Conservation (phyloP, 306 rosid species). For the Rosa lucieae region DNA sequence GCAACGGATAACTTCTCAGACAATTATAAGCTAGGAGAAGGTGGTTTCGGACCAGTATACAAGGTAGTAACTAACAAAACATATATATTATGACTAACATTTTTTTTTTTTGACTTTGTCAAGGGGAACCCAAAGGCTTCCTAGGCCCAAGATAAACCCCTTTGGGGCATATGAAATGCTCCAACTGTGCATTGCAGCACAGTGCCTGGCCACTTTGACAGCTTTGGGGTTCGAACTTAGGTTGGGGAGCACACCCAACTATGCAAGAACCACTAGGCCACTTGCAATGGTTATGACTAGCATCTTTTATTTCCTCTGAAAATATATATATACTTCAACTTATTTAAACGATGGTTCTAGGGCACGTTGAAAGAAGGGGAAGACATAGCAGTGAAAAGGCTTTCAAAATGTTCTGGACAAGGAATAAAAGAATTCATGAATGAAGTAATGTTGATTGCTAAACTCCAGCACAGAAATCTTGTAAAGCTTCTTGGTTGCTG, state of each 20-base stretch:
- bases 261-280: no score
- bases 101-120: no score
- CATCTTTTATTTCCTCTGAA: neutral
- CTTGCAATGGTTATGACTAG: neutral
- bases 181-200: no score
- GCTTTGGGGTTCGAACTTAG: no score
- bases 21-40: slow-evolving; percentile 39
- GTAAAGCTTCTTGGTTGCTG: slow-evolving; percentile 59
- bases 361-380: slow-evolving; percentile 44
- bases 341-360: slow-evolving; percentile 14
- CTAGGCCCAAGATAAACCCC: no score
- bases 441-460: slow-evolving; percentile 50
- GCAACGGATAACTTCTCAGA: slow-evolving; percentile 42
- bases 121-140: no score
- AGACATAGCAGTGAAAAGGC: slow-evolving; percentile 60
- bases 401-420: slow-evolving; percentile 48
- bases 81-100: neutral
- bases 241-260: no score
- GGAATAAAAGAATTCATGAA: slow-evolving; percentile 54
- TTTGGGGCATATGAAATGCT: no score
- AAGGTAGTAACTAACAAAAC: slow-evolving; percentile 18
- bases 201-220: no score
- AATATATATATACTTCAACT: neutral
- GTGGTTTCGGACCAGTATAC: slow-evolving; percentile 59
- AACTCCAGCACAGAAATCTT: slow-evolving; percentile 65